These are phyloP conservation scores for Pochonia chlamydosporia DNA, from an alignment of 2,329 filamentous ascomycete species.

Conservation along the genomic window DNA sequence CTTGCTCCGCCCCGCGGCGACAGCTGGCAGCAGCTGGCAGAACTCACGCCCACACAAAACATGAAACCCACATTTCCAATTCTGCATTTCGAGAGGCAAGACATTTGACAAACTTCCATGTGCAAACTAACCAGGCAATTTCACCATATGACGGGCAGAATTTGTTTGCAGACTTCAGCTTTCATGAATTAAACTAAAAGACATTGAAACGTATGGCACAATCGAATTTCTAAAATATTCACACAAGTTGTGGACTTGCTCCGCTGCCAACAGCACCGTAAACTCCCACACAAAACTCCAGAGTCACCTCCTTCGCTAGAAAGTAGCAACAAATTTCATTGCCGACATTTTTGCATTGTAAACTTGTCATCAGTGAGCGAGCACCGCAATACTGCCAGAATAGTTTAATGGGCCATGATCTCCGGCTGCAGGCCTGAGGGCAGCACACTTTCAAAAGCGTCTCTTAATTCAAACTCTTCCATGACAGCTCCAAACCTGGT, in stretches of 20 bases:
- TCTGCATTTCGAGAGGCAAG: neutral
- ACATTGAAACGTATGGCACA: too few relatives aligned
- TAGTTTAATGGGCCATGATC: conserved; percentile 11
- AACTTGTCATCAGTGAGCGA: neutral
- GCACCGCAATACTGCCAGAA: neutral
- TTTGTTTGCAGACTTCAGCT: too few relatives aligned
- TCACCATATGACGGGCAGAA: too few relatives aligned
- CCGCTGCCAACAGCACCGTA: neutral
- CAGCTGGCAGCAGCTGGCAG: conserved; percentile 2
- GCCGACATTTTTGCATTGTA: neutral
- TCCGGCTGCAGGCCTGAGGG: conserved; percentile 12
- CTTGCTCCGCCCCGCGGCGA: conserved; percentile 21
- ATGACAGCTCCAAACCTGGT: conserved; percentile 56
- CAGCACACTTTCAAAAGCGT: conserved; percentile 65
- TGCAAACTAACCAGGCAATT: too few relatives aligned
- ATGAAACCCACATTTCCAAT: conserved; percentile 6
- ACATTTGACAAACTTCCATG: too few relatives aligned
- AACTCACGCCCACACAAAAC: conserved; percentile 3
- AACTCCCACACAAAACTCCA: neutral
- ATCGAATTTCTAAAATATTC: too few relatives aligned
- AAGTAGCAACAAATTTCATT: neutral
- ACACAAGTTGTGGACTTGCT: neutral
- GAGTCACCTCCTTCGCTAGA: neutral
- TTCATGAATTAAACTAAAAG: too few relatives aligned
- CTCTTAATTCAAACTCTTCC: conserved; percentile 65